Percentiles rank a stretch among this genome's conserved stretches.
phyloP scores from a whole-genome alignment of 1,284 basidiomycete genomes.

The Malassezia caprae region DNA sequence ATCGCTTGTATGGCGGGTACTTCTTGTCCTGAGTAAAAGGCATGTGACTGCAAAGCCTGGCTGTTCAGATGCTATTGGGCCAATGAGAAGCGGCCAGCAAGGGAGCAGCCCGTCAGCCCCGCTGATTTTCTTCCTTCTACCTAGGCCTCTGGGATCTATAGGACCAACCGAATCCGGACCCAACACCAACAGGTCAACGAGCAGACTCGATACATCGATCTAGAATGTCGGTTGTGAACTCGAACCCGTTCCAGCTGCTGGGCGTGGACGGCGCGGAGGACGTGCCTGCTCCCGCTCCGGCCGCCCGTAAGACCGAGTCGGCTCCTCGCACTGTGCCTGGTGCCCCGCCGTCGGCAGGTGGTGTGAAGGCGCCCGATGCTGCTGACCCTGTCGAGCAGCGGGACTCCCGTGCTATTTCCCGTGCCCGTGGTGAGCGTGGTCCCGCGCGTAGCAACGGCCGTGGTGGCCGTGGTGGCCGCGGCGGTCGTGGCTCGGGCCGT shows the following conservation, averaged over 20 bases:
- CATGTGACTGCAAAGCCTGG: conserved; percentile 3
- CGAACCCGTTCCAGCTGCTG: conserved; percentile 46
- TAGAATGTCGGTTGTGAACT: conserved; percentile 47
- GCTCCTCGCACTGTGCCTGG: conserved; percentile 36
- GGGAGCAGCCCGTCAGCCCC: background rate
- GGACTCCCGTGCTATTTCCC: conserved; percentile 24
- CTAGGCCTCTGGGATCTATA: background rate
- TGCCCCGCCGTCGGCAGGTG: conserved; percentile 21
- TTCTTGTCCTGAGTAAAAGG: background rate
- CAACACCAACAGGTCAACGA: background rate
- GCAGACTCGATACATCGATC: conserved; percentile 1
- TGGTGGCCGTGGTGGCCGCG: conserved; percentile 57
- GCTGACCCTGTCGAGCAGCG: conserved; percentile 14
- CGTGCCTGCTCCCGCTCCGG: conserved; percentile 26
- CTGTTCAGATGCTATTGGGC: background rate
- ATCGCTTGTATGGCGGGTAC: background rate
- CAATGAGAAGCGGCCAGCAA: background rate
- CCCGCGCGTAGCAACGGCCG: conserved; percentile 51
- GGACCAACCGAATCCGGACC: background rate
- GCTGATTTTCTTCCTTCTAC: conserved; percentile 6
- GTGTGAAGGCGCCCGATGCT: conserved; percentile 17
- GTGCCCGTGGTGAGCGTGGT: conserved; percentile 11
- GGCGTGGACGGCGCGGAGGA: conserved; percentile 38
- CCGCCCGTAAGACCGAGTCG: conserved; percentile 26
- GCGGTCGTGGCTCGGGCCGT: conserved; percentile 51